These are phyloP conservation scores for Pseudoperonospora humuli DNA, from an alignment of 352 stramenopile species.

Conservation along the genomic window DNA sequence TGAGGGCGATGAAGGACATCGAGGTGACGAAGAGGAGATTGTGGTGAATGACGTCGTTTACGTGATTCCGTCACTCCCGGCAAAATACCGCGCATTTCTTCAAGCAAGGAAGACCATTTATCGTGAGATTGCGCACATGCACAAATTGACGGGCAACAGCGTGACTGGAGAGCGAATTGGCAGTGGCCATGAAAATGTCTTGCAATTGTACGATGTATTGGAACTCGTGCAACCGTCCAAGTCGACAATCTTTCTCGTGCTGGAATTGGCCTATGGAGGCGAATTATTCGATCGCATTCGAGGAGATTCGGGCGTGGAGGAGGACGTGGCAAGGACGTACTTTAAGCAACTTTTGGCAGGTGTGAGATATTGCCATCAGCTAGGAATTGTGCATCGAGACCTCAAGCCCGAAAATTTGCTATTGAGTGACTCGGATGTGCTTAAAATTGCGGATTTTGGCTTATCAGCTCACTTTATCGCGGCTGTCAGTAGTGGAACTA, in stretches of 20 bases:
- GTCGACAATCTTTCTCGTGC: conserved; percentile 90
- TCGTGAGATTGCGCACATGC: conserved; percentile 94
- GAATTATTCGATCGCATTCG: conserved; percentile 93
- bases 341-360: conserved; percentile 86
- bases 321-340: conserved; percentile 75
- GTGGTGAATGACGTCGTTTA: conserved; percentile 22
- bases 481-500: conserved; percentile 55
- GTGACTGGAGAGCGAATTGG: conserved; percentile 59
- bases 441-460: conserved; percentile 94
- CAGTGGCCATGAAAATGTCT: conserved; percentile 90
- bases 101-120: conserved; percentile 89
- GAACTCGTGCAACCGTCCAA: conserved; percentile 93
- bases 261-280: conserved; percentile 86
- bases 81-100: conserved; percentile 92
- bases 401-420: conserved; percentile 97
- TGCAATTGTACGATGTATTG: conserved; percentile 94
- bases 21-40: background rate
- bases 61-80: conserved; percentile 83
- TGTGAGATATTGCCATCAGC: conserved; percentile 86
- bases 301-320: conserved; percentile 71
- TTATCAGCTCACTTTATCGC: conserved; percentile 89
- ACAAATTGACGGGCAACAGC: conserved; percentile 82
- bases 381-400: conserved; percentile 92
- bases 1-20: background rate
- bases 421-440: conserved; percentile 80